Evolutionary conservation across 73 alveolate species (phyloP).

Genomic region (Paramecium pentaurelia): DNA sequence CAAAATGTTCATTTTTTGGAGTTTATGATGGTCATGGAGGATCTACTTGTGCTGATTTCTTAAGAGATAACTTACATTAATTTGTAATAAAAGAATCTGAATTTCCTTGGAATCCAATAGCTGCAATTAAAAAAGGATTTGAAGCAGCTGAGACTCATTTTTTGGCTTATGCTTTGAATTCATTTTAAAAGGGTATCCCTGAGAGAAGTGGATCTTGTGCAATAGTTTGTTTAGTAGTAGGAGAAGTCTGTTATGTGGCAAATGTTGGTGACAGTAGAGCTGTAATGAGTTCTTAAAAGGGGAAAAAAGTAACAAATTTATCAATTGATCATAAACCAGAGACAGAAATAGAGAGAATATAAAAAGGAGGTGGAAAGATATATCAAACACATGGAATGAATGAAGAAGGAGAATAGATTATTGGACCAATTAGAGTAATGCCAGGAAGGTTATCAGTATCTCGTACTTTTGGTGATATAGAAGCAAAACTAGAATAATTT

Average conservation of each 20-base stretch:
- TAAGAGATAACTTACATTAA: constrained; percentile 90
- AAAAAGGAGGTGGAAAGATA: constrained; percentile 87
- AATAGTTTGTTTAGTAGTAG: constrained; percentile 78
- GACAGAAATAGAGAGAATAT: constrained; percentile 83
- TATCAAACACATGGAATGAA: constrained; percentile 63
- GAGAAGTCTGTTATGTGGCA: constrained; percentile 86
- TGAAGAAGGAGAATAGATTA: constrained; percentile 18
- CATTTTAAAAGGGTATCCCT: constrained; percentile 65
- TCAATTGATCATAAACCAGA: constrained; percentile 95
- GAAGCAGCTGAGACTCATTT: constrained; percentile 87
- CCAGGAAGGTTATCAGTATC: constrained; percentile 96
- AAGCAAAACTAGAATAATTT: constrained; percentile 84
- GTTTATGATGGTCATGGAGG: constrained; percentile 99
- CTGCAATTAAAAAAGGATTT: constrained; percentile 90
- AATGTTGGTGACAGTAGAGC: constrained; percentile 97
- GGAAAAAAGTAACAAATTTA: constrained; percentile 67
- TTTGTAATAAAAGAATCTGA: constrained; percentile 66
- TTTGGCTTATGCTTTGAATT: constrained; percentile 79
- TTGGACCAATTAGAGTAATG: constrained; percentile 85
- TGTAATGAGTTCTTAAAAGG: constrained; percentile 73
- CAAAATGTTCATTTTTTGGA: constrained; percentile 95
- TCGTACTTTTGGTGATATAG: constrained; percentile 96
- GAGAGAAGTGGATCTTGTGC: constrained; percentile 98
- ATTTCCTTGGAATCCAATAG: constrained; percentile 80
- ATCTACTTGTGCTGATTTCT: constrained; percentile 91